Base-by-base conservation (phyloP, 768 basidiomycete genomes). In the Exsudoporus frostii region DNA sequence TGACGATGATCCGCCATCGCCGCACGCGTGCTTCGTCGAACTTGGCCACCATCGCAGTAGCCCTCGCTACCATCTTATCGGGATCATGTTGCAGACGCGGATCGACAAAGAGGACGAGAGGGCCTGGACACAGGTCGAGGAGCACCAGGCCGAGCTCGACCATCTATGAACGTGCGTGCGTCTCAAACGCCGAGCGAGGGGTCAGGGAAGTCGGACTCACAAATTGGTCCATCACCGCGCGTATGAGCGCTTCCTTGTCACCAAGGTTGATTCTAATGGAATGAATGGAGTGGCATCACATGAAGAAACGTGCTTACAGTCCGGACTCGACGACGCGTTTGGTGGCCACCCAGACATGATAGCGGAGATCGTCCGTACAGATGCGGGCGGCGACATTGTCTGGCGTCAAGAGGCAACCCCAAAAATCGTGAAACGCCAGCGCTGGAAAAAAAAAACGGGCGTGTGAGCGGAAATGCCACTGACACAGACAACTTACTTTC, bases 41-140 rank as follows among this genome's bases (percentile, higher is more conserved):
- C 42, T 74, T 65, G 34, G 56, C 57, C 29, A 76, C 62, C 53
- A 83, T 58, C 9, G 73, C 68, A 14, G 62, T 61, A 8, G 81
- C 81, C 55, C 74, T 72, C 20, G 64, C 50, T 5, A 79, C 70
- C 66, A 86, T 77, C 25, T 59, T 68, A 3, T 40, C 39, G 1
- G 65, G 45, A 56, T 80, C 63, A 9, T 64, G 59, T 48, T 76
- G 68, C n/a, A 69, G 59, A 36, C 79, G 71, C 7, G 81, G 76
- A 63, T 84, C 81, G 43, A 86, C 64, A 46, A 79, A 78, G 17
- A 78, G 73, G 36, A 80, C 64, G 48, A 84, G 77, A 1, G 76
- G 76, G 0, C 81, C 83, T 4, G 70, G 59, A 40, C 71, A 72
- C n/a, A 73, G 67, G 51, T 78, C 75, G 44, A 76, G 60, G 47